Conservation (phyloP, 2,329 filamentous ascomycete species). For the Elsinoe arachidis region DNA sequence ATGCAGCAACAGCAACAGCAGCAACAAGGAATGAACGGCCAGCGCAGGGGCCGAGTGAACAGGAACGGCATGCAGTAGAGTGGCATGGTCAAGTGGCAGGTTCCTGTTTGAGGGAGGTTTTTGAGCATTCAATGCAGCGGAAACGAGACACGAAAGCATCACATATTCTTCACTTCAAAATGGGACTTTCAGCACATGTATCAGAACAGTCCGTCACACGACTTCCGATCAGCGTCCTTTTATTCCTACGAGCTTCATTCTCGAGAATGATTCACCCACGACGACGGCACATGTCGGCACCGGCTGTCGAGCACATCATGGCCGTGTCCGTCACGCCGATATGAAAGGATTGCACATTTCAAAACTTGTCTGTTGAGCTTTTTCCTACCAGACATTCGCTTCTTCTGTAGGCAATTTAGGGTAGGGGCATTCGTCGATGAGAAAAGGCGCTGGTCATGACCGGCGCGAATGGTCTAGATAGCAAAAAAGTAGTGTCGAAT, state of each 20-base stretch:
- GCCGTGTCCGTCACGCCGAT: constrained; percentile 7
- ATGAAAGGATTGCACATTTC: constrained; percentile 3
- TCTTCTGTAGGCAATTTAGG: constrained; percentile 11
- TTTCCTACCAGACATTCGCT: constrained; percentile 2
- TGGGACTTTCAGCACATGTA: background rate
- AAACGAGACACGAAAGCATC: constrained; percentile 1
- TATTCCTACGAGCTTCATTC: background rate
- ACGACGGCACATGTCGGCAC: constrained; percentile 5
- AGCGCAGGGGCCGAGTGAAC: constrained; percentile 45
- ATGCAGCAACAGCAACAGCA: constrained; percentile 36
- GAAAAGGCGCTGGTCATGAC: constrained; percentile 1
- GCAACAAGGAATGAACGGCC: constrained; percentile 38
- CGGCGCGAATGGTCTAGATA: constrained; percentile 4
- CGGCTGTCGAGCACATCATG: constrained; percentile 6
- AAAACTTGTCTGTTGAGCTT: background rate
- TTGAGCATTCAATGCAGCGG: too few relatives aligned
- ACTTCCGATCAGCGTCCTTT: background rate
- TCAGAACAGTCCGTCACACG: too few relatives aligned
- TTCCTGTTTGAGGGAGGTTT: background rate
- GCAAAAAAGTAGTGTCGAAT: constrained; percentile 9
- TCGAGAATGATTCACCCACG: background rate
- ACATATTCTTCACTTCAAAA: background rate
- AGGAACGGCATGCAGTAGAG: constrained; percentile 19
- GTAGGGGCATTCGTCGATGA: background rate
- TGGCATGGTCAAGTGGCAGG: background rate